Conservation (phyloP, 495 filamentous ascomycete genomes). For the Penicillium cinerascens region DNA sequence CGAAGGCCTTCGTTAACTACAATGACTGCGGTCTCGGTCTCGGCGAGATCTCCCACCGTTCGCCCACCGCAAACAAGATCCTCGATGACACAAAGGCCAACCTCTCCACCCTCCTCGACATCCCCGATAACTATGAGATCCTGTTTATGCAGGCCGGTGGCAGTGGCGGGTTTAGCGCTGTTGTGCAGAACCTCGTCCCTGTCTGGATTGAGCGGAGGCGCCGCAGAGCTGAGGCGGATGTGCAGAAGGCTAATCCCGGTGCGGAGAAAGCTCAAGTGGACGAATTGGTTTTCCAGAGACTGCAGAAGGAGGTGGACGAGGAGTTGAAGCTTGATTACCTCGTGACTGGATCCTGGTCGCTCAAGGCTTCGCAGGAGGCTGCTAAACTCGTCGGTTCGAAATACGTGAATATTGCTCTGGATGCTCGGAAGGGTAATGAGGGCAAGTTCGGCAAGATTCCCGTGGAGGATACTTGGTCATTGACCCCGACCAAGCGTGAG, state of each 20-base stretch:
- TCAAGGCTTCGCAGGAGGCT: constrained; percentile 89
- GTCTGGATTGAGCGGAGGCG: constrained; percentile 72
- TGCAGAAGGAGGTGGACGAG: constrained; percentile 59
- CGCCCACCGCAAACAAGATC: constrained; percentile 67
- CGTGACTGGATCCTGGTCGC: constrained; percentile 85
- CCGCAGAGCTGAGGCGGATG: constrained; percentile 30
- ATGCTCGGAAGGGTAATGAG: constrained; percentile 63
- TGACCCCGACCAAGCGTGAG: constrained; percentile 56
- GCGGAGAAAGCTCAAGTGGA: constrained; percentile 38
- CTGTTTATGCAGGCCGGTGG: constrained; percentile 82
- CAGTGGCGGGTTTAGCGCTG: constrained; percentile 75
- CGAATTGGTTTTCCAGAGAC: constrained; percentile 52
- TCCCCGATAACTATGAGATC: constrained; percentile 73
- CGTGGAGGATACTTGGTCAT: constrained; percentile 67
- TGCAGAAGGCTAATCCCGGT: constrained; percentile 29
- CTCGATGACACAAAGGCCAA: constrained; percentile 62
- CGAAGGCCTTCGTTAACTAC: constrained; percentile 76
- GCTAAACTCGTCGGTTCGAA: constrained; percentile 67
- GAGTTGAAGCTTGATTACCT: constrained; percentile 82
- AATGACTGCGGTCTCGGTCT: constrained; percentile 67
- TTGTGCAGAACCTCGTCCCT: constrained; percentile 74
- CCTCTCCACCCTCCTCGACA: constrained; percentile 65
- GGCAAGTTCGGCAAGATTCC: constrained; percentile 92
- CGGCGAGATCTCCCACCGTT: constrained; percentile 87
- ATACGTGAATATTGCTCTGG: constrained; percentile 73